These are phyloP conservation scores for Scleroderma bovista DNA, from an alignment of 768 basidiomycete genomes.

Conservation along the genomic window DNA sequence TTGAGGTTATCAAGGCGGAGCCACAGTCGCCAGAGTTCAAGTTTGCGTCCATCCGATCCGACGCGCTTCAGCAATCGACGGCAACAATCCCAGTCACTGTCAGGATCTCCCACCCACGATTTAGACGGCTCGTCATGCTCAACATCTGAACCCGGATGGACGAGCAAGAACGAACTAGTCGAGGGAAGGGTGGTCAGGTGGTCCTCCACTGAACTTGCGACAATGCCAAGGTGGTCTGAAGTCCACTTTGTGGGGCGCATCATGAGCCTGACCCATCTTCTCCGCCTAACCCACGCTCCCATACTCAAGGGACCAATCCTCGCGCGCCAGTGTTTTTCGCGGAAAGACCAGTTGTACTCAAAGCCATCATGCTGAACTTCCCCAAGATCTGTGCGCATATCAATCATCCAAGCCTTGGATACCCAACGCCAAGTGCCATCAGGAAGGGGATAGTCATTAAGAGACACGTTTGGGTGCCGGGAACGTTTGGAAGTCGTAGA, in stretches of 20 bases:
- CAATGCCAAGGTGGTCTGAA: conserved; percentile 1
- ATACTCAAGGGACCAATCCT: conserved; percentile 52
- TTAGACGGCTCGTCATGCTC: conserved; percentile 24
- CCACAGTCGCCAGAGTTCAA: conserved; percentile 76
- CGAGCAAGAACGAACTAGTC: conserved; percentile 22
- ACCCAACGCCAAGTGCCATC: conserved; percentile 83
- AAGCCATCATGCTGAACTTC: conserved; percentile 80
- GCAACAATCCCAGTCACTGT: conserved; percentile 58
- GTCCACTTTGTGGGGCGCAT: conserved; percentile 49
- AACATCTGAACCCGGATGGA: conserved; percentile 22
- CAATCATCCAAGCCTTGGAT: conserved; percentile 78
- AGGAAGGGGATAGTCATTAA: conserved; percentile 65
- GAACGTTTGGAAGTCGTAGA: conserved; percentile 32
- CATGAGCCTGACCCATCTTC: conserved; percentile 85
- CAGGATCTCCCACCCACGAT: conserved; percentile 49
- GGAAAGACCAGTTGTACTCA: conserved; percentile 80
- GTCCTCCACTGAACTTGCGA: conserved; percentile 1
- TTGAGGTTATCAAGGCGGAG: conserved; percentile 36
- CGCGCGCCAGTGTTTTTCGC: conserved; percentile 59
- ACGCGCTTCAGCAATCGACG: conserved; percentile 46
- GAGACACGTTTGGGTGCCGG: conserved; percentile 50
- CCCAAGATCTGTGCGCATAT: conserved; percentile 74
- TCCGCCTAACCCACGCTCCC: conserved; percentile 71
- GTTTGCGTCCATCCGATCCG: conserved; percentile 62
- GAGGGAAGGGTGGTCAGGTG: conserved; percentile 14